phyloP scores from a whole-genome alignment of 805 yeast species.

The Ogataea nitratoaversa region DNA sequence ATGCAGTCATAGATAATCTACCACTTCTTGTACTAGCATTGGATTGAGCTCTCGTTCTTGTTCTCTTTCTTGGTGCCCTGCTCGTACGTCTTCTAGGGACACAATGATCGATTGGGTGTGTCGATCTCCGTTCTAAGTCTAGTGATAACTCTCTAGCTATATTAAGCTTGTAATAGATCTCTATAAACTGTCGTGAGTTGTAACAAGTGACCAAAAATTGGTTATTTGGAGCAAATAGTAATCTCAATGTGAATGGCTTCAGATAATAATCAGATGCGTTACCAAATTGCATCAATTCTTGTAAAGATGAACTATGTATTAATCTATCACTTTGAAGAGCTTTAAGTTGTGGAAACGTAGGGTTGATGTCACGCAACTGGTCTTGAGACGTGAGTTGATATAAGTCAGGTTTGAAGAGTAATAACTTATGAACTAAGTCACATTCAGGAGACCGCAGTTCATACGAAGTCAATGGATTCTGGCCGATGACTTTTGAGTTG shows the following conservation, averaged over 20 bases:
- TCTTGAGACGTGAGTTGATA: slow-evolving; percentile 5
- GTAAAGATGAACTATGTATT: slow-evolving; percentile 24
- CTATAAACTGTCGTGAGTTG: slow-evolving; percentile 24
- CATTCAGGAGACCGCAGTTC: slow-evolving; percentile 7
- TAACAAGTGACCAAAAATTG: slow-evolving; percentile 26
- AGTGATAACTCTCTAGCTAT: slow-evolving; percentile 30
- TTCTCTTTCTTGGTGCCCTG: background rate
- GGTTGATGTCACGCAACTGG: slow-evolving; percentile 3
- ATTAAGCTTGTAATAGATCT: slow-evolving; percentile 29
- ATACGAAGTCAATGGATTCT: background rate
- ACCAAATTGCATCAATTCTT: slow-evolving; percentile 29
- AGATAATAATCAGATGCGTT: slow-evolving; percentile 27
- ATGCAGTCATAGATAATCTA: background rate
- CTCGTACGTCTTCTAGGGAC: slow-evolving; percentile 26
- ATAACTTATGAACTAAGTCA: slow-evolving; percentile 9
- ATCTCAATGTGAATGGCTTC: slow-evolving; percentile 29
- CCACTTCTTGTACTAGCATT: background rate
- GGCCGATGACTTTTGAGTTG: background rate
- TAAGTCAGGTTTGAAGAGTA: slow-evolving; percentile 11
- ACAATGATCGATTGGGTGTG: slow-evolving; percentile 26
- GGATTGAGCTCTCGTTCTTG: background rate
- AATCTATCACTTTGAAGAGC: slow-evolving; percentile 4
- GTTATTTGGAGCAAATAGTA: slow-evolving; percentile 23
- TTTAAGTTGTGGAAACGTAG: slow-evolving; percentile 3
- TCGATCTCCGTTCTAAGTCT: slow-evolving; percentile 25